Evolutionary conservation across 257 asterid genomes (phyloP).

Genomic region (Solanum chaucha): DNA sequence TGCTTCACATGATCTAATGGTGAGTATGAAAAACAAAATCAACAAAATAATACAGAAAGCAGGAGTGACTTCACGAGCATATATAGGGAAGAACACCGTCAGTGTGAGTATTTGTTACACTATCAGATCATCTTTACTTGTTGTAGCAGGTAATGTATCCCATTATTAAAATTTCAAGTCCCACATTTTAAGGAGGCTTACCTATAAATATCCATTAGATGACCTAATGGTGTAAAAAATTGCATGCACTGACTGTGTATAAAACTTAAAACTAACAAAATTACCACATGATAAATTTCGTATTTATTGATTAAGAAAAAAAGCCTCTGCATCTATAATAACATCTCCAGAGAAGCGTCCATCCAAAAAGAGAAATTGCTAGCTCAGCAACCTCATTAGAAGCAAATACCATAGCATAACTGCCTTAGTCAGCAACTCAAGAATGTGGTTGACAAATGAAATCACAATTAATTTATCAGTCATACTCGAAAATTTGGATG

Average conservation of each 20-base stretch:
- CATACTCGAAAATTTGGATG: neutral
- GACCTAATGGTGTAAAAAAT: neutral
- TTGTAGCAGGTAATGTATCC: neutral
- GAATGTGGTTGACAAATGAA: neutral
- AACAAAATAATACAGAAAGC: neutral
- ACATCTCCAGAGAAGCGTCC: neutral
- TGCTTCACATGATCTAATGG: slow-evolving; percentile 1
- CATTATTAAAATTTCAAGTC: neutral
- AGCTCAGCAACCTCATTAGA: neutral
- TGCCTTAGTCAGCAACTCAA: neutral
- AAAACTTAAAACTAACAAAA: neutral
- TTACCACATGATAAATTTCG: neutral
- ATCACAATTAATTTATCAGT: neutral
- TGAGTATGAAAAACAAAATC: neutral
- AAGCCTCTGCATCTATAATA: neutral
- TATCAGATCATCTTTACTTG: neutral
- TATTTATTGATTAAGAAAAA: neutral
- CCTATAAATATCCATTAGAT: neutral
- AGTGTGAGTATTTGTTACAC: neutral
- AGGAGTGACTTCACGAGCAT: neutral
- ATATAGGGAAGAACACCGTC: neutral
- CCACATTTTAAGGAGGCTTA: neutral
- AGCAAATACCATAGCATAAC: neutral
- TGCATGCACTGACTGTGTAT: neutral
- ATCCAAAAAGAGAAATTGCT: neutral